These are phyloP conservation scores for Turnera subulata DNA, from an alignment of 345 rosid species.

Conservation along the genomic window DNA sequence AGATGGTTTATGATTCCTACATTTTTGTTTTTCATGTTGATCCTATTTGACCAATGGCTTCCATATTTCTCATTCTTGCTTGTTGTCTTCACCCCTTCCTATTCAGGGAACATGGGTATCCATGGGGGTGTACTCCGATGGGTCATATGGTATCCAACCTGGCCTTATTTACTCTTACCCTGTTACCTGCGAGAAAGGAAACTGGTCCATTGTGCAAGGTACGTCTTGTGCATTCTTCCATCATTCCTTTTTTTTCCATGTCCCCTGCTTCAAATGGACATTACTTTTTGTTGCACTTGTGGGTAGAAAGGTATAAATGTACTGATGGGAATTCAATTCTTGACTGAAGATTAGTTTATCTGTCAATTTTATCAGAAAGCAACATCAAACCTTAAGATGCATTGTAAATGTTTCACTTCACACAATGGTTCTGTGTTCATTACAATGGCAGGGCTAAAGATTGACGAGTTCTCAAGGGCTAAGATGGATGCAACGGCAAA, in stretches of 20 bases:
- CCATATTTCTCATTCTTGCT: not conserved
- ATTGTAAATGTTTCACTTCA: too few relatives aligned
- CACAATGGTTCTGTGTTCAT: conserved; percentile 4
- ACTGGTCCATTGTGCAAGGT: conserved; percentile 75
- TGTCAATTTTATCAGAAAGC: too few relatives aligned
- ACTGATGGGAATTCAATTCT: too few relatives aligned
- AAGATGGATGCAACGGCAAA: conserved; percentile 74
- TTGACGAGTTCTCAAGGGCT: conserved; percentile 63
- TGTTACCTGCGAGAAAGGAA: conserved; percentile 66
- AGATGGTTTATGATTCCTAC: too few relatives aligned
- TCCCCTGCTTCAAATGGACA: too few relatives aligned
- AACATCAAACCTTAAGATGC: too few relatives aligned
- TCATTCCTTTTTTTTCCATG: not conserved
- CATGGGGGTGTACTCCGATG: conserved; percentile 93
- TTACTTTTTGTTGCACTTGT: too few relatives aligned
- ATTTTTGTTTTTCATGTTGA: too few relatives aligned
- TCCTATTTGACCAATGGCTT: too few relatives aligned
- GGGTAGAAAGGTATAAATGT: too few relatives aligned
- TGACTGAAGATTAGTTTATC: too few relatives aligned
- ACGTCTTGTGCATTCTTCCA: not conserved
- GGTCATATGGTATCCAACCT: conserved; percentile 63
- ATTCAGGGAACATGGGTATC: conserved; percentile 76
- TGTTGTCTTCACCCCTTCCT: not conserved
- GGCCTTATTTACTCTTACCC: conserved; percentile 85
- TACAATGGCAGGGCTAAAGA: conserved; percentile 43